Percentiles rank a stretch among this genome's conserved stretches.
Evolutionary conservation across 805 yeast genomes (phyloP).

Genomic region (Priceomyces castillae): DNA sequence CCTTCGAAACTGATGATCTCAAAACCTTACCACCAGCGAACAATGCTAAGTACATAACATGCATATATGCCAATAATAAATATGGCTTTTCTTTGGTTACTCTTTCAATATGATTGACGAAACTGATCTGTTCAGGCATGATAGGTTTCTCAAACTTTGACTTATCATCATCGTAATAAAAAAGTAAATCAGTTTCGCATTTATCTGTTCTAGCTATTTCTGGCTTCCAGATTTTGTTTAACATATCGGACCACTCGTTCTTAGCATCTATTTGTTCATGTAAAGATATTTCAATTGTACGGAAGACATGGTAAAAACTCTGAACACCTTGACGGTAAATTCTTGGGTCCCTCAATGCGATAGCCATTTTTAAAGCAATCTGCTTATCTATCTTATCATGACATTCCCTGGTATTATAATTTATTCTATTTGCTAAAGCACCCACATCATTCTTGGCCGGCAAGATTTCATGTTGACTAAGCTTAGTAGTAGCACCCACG

Average conservation of each 20-base stretch:
- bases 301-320: conserved; percentile 66
- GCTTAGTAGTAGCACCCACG: conserved; percentile 30
- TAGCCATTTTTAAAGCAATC: conserved; percentile 66
- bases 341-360: conserved; percentile 72
- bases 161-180: conserved; percentile 56
- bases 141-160: conserved; percentile 58
- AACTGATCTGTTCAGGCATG: conserved; percentile 59
- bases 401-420: conserved; percentile 57
- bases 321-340: conserved; percentile 81
- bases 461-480: conserved; percentile 50
- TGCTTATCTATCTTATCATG: conserved; percentile 70
- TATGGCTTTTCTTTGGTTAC: conserved; percentile 63
- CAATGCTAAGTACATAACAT: conserved; percentile 78
- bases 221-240: conserved; percentile 64
- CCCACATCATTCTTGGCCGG: conserved; percentile 81
- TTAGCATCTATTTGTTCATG: conserved; percentile 42
- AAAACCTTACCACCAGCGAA: conserved; percentile 84
- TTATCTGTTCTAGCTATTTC: conserved; percentile 61
- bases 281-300: conserved; percentile 56
- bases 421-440: conserved; percentile 81
- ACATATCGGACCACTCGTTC: conserved; percentile 43
- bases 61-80: conserved; percentile 74
- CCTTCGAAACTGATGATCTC: conserved; percentile 61
- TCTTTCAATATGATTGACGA: conserved; percentile 56
- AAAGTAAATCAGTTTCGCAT: conserved; percentile 60